A percentile compares a stretch with the other conserved stretches of the same genome.
These are phyloP conservation scores for Colletotrichum navitas DNA, from an alignment of 2,329 filamentous ascomycete genomes.

Conservation along the genomic window DNA sequence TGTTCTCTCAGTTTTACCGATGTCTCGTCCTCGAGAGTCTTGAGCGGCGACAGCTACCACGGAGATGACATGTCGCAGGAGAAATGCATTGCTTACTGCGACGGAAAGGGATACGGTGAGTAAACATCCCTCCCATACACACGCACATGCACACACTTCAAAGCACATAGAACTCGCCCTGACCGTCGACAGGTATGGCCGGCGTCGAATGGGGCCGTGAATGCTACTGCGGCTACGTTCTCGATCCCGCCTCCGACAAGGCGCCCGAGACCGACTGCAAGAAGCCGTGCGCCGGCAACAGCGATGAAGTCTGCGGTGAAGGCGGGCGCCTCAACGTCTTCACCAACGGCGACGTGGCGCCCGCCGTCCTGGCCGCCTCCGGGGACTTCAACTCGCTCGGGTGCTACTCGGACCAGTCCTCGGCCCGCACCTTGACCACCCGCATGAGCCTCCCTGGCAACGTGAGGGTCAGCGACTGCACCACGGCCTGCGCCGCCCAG, in stretches of 20 bases:
- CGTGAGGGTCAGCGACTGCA: conserved; percentile 59
- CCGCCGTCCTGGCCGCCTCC: conserved; percentile 58
- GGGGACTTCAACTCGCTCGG: conserved; percentile 69
- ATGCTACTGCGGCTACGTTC: conserved; percentile 66
- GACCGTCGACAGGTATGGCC: conserved; percentile 46
- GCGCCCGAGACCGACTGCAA: conserved; percentile 64
- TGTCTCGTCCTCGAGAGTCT: background rate
- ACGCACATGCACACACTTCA: no score
- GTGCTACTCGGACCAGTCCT: conserved; percentile 66
- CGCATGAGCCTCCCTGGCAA: conserved; percentile 53
- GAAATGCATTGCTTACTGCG: conserved; percentile 62
- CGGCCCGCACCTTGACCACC: conserved; percentile 60
- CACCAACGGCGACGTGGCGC: conserved; percentile 61
- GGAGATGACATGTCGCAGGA: conserved; percentile 45
- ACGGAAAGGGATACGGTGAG: conserved; percentile 51
- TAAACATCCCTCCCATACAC: no score
- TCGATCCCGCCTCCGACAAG: conserved; percentile 63
- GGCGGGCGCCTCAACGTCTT: conserved; percentile 61
- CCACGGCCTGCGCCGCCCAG: conserved; percentile 56
- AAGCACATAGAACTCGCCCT: background rate
- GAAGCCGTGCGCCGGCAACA: conserved; percentile 65
- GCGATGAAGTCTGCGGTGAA: conserved; percentile 60
- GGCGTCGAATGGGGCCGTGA: conserved; percentile 64
- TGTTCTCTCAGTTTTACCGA: background rate
- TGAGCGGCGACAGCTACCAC: background rate